Evolutionary conservation across 129 eudicot genomes (phyloP).

Genomic region (Lactuca sativa): DNA sequence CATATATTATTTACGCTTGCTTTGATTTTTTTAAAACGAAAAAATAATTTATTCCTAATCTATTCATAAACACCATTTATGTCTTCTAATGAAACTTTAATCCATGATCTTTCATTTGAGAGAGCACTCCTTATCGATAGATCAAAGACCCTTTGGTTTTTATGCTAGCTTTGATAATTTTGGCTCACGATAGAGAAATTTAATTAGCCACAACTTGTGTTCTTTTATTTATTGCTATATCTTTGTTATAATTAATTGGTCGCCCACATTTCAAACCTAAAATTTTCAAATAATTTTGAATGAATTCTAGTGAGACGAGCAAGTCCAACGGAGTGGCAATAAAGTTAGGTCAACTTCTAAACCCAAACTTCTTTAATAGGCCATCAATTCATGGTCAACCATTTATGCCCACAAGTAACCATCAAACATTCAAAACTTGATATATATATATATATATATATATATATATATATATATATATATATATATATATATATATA

Average conservation of each 20-base stretch:
- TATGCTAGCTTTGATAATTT: background rate
- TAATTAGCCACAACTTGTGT: background rate
- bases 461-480: too few relatives aligned
- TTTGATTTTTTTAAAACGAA: too few relatives aligned
- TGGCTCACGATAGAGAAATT: background rate
- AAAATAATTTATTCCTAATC: too few relatives aligned
- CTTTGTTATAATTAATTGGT: background rate
- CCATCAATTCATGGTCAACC: slow-evolving; percentile 26
- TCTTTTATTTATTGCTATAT: background rate
- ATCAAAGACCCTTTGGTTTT: too few relatives aligned
- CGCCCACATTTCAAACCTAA: slow-evolving; percentile 12
- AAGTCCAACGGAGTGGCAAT: slow-evolving; percentile 23
- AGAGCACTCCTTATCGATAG: too few relatives aligned
- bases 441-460: too few relatives aligned
- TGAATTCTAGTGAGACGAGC: background rate
- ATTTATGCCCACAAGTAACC: slow-evolving; percentile 24
- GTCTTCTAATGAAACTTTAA: too few relatives aligned
- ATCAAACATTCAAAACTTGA: slow-evolving; percentile 5
- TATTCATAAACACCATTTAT: too few relatives aligned
- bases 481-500: too few relatives aligned
- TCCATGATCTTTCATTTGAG: too few relatives aligned
- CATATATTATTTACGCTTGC: background rate
- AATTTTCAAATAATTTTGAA: background rate
- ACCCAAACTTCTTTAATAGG: slow-evolving; percentile 12
- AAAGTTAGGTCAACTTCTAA: slow-evolving; percentile 41